Evolutionary conservation across 371 early-diverging fungal species (phyloP), one percentile per base, ranked within the genome.

Genomic region (Syncephalastrum contaminatum): DNA sequence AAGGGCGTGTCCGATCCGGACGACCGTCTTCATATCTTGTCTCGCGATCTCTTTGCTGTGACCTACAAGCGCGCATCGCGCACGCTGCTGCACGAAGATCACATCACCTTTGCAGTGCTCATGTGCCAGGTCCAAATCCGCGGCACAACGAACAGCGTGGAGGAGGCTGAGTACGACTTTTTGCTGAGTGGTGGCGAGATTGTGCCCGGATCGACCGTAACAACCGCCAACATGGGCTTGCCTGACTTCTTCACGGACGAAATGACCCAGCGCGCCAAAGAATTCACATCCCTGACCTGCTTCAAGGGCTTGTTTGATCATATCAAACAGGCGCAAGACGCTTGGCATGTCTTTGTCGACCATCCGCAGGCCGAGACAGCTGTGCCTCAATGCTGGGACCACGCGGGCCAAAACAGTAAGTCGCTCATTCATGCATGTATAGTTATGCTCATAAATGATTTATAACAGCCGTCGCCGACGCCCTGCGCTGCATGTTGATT

Each of bases 31-130:
- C 71, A 69, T 0, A 84, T 94, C 30, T 72, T 99, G 51, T 83
- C 81, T 2, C 80, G 83, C 20, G 97, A 95, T 61, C 65, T 99
- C 52, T 98, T 97, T 77, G 70, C 70, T 21, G 87, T 90, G 16
- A 77, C 95, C 1, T 98, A 85, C 75, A 80, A 81, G 24, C 86
- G 96, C 36, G 92, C 92, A 0, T 85, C 96, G 5, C 84, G 87
- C 24, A 83, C 95, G 4, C 67, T 99, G 57, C 74, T 91, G 56
- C 96, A 99, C 60, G 95, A 91, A 50, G 95, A 96, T 65, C 92
- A 93, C 57, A 76, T 92, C n/a, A 86, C 89, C 39, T 89, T 96
- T 70, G 90, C 95, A 12, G 73, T 96, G 53, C 73, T 93, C 56
- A 69, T 99, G 56, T 86, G 93, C 18, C 93, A 92, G 62, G 91